A percentile compares a stretch with the other conserved stretches of the same genome.
phyloP scores from a whole-genome alignment of 2,329 filamentous ascomycete species.

The Stylonectria norvegica region DNA sequence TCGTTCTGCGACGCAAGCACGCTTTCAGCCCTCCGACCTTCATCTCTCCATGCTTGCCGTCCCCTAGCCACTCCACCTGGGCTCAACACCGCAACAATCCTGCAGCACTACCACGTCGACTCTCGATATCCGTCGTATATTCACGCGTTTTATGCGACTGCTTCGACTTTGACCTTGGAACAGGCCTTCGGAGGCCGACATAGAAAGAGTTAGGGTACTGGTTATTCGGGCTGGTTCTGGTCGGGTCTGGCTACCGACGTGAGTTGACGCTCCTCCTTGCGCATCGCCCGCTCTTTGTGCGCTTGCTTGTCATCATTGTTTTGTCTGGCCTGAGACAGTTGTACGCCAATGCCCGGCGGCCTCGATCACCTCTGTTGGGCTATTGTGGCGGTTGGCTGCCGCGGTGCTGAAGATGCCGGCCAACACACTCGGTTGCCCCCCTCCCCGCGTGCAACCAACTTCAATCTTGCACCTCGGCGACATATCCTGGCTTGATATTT shows the following conservation, averaged over 20 bases:
- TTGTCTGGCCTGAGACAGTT: neutral
- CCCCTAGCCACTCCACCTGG: conserved; percentile 18
- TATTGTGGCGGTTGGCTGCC: neutral
- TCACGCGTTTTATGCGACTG: conserved; percentile 12
- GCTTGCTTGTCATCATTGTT: conserved; percentile 5
- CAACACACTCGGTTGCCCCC: neutral
- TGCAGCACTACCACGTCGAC: conserved; percentile 15
- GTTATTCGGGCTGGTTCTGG: conserved; percentile 20
- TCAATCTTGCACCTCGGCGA: neutral
- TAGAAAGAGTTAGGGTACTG: conserved; percentile 26
- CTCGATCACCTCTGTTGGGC: neutral
- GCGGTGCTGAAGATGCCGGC: neutral
- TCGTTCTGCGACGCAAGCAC: conserved; percentile 4
- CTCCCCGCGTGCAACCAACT: neutral
- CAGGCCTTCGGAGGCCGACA: conserved; percentile 26
- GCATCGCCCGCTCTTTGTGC: conserved; percentile 7
- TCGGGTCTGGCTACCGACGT: conserved; percentile 21
- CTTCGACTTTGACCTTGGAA: conserved; percentile 14
- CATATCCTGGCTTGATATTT: neutral
- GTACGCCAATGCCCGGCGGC: neutral
- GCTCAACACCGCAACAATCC: conserved; percentile 21
- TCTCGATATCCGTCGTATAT: conserved; percentile 10
- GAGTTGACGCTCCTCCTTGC: conserved; percentile 21
- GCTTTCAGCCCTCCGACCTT: conserved; percentile 6
- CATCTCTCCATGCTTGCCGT: conserved; percentile 11